phyloP scores from a whole-genome alignment of 2,329 filamentous ascomycete species.

The Xylariaceae sp. region DNA sequence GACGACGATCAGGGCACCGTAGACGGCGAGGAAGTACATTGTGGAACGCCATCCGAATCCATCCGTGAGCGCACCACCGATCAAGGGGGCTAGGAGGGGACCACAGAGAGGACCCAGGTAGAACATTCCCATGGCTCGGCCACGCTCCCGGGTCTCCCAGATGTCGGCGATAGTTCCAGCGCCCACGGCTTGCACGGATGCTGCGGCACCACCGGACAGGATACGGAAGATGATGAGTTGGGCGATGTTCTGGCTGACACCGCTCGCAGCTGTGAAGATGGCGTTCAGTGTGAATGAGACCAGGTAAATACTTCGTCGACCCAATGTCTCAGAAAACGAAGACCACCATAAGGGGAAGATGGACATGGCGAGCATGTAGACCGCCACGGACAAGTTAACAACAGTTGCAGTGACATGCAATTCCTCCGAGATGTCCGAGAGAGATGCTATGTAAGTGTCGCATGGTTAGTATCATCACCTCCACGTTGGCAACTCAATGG shows the following conservation, averaged over 20 bases:
- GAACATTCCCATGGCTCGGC: conserved; percentile 75
- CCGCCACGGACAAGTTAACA: conserved; percentile 68
- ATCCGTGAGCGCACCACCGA: conserved; percentile 68
- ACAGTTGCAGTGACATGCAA: conserved; percentile 59
- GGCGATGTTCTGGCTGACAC: conserved; percentile 61
- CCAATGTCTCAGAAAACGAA: conserved; percentile 67
- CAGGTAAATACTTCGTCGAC: conserved; percentile 74
- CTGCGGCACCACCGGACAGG: conserved; percentile 68
- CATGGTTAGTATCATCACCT: conserved; percentile 8
- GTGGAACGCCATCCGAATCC: conserved; percentile 68
- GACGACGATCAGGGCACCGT: conserved; percentile 54
- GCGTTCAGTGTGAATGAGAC: conserved; percentile 67
- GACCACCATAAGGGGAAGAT: conserved; percentile 88
- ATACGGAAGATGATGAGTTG: conserved; percentile 77
- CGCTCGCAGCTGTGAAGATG: conserved; percentile 64
- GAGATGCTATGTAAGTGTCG: conserved; percentile 50
- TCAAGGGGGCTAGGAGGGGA: conserved; percentile 68
- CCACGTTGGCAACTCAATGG: background rate
- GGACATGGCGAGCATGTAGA: conserved; percentile 79
- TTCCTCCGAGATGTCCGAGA: conserved; percentile 57
- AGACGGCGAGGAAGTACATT: conserved; percentile 71
- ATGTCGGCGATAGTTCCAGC: conserved; percentile 79
- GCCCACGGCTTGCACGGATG: conserved; percentile 76
- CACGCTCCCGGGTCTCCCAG: conserved; percentile 68
- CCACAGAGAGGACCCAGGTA: conserved; percentile 74